A percentile compares a stretch with the other conserved stretches of the same genome.
Conservation (phyloP, 1,139 yeast genomes). For the Suhomyces guaymorum region DNA sequence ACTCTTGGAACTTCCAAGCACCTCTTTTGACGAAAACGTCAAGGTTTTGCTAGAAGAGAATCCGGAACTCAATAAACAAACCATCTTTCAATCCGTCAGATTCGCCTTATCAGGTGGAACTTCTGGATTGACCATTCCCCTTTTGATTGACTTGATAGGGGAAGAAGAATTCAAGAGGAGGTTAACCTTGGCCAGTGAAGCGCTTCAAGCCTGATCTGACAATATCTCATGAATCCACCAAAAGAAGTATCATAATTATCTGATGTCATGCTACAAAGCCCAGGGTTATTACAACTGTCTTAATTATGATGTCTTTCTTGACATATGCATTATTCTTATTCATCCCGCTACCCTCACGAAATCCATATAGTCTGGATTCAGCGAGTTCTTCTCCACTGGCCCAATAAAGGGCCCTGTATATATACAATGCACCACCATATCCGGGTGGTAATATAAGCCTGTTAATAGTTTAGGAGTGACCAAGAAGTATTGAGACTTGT, state of each 20-base stretch:
- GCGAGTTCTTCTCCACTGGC: constrained; percentile 20
- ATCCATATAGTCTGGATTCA: constrained; percentile 34
- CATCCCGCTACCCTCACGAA: constrained; percentile 11
- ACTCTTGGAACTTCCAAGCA: constrained; percentile 10
- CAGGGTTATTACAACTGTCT: too few relatives aligned
- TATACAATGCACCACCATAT: constrained; percentile 87
- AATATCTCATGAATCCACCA: too few relatives aligned
- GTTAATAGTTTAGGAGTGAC: constrained; percentile 91
- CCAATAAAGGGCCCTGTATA: constrained; percentile 60
- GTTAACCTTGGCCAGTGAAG: constrained; percentile 19
- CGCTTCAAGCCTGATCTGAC: too few relatives aligned
- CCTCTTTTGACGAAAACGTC: constrained; percentile 14
- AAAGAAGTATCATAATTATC: too few relatives aligned
- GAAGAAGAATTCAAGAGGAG: constrained; percentile 41
- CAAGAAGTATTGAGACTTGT: constrained; percentile 76
- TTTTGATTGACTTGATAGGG: constrained; percentile 59
- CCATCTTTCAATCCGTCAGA: constrained; percentile 62
- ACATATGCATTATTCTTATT: too few relatives aligned
- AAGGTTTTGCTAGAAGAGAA: constrained; percentile 16
- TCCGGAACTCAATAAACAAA: constrained; percentile 38
- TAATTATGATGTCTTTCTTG: too few relatives aligned
- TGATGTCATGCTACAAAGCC: too few relatives aligned
- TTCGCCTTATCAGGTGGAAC: constrained; percentile 72
- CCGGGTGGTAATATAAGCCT: constrained; percentile 72
- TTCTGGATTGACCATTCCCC: constrained; percentile 71